A percentile compares a stretch with the other conserved stretches of the same genome.
These are phyloP conservation scores for Ustilago tritici DNA, from an alignment of 1,284 basidiomycete genomes.

Conservation along the genomic window DNA sequence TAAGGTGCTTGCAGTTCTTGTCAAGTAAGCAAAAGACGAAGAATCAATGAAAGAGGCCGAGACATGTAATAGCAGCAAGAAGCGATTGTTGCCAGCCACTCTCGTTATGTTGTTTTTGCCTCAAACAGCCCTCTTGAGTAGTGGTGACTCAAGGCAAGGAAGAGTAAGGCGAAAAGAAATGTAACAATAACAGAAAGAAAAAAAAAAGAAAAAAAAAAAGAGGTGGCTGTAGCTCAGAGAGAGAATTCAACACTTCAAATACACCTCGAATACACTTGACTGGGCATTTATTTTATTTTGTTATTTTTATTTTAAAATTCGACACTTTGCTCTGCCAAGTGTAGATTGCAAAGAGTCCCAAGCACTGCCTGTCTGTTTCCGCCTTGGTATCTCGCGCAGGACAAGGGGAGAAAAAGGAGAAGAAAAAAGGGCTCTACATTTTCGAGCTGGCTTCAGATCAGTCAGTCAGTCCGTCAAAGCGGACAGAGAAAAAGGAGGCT, in stretches of 20 bases:
- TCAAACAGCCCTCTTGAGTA: neutral
- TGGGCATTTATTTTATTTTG: neutral
- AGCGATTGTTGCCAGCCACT: neutral
- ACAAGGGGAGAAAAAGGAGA: neutral
- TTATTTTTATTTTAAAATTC: neutral
- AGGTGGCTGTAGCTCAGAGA: slow-evolving; percentile 7
- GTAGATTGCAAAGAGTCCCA: neutral
- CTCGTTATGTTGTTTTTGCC: neutral
- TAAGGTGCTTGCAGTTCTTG: neutral
- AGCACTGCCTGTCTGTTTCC: neutral
- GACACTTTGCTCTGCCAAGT: neutral
- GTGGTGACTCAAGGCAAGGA: neutral
- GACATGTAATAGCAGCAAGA: neutral
- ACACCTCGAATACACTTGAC: neutral
- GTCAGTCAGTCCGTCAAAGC: slow-evolving; percentile 4
- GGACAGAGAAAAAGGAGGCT: slow-evolving; percentile 3
- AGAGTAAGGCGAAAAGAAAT: neutral
- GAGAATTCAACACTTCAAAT: slow-evolving; percentile 8
- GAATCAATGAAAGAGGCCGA: slow-evolving; percentile 5
- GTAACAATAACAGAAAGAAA: neutral
- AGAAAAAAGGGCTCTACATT: neutral
- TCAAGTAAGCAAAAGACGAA: neutral
- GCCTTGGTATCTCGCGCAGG: neutral
- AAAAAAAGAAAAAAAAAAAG: slow-evolving; percentile 13
- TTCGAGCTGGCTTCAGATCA: slow-evolving; percentile 10